phyloP scores from a whole-genome alignment of 2,329 filamentous ascomycete genomes.

The Clarireedia sp. region DNA sequence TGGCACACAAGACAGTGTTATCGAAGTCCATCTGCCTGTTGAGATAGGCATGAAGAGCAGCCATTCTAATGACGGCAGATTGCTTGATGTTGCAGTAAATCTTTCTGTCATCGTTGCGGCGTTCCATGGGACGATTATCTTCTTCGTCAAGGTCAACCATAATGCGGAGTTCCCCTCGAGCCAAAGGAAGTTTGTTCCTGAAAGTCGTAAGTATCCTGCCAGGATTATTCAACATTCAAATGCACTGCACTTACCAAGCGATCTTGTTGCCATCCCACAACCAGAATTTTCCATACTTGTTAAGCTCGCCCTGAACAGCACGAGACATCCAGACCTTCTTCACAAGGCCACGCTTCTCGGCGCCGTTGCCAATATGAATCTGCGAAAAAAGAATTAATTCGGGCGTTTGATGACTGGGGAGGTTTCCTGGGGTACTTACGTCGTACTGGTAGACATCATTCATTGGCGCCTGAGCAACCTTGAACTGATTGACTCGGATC shows the following conservation, averaged over 20 bases:
- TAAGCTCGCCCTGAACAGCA: conserved; percentile 47
- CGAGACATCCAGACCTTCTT: conserved; percentile 69
- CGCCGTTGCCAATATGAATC: conserved; percentile 58
- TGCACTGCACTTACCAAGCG: conserved; percentile 58
- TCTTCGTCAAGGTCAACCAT: conserved; percentile 67
- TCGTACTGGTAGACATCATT: conserved; percentile 75
- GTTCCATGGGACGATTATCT: conserved; percentile 30
- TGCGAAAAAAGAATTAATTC: conserved; percentile 29
- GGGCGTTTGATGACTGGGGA: not conserved
- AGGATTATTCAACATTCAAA: not conserved
- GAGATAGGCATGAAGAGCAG: conserved; percentile 59
- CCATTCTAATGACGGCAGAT: conserved; percentile 62
- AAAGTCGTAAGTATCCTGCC: conserved; percentile 26
- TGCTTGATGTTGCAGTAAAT: conserved; percentile 49
- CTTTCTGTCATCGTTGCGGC: conserved; percentile 37
- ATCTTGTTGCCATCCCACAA: conserved; percentile 79
- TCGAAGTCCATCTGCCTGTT: conserved; percentile 51
- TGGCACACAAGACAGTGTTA: conserved; percentile 63
- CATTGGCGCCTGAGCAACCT: conserved; percentile 51
- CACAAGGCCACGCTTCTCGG: conserved; percentile 55
- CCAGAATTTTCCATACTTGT: conserved; percentile 42
- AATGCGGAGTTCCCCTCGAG: conserved; percentile 41
- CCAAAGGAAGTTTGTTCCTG: conserved; percentile 28
- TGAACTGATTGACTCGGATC: conserved; percentile 65
- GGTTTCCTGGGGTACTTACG: conserved; percentile 43